Base-by-base conservation (phyloP, 164 flowering plant genomes). In the Stephania cephalantha region DNA sequence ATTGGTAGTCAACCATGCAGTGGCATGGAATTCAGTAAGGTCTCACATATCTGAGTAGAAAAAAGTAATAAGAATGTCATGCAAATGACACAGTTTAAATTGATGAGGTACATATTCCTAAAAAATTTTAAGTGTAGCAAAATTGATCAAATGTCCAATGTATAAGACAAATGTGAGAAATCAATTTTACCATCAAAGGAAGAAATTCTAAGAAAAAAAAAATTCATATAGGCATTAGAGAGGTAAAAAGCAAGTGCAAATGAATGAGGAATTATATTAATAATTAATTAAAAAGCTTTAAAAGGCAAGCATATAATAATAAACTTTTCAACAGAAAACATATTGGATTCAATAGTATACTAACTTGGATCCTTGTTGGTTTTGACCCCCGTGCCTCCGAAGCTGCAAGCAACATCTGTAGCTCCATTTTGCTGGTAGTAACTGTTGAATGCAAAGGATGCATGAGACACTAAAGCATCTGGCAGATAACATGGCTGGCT, bases 361-460 rank as follows among this genome's bases (percentile, higher is more conserved):
- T 25, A 87, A 95, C 99, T 95, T 83, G 99, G 98, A 78, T 93
- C 84, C 82, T 90, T 87, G 74, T 84, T 83, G 64, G 91, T 90
- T 81, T 79, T 87, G 46, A 91, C 79, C 9, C 95, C 98, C n/a
- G 87, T 35, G 52, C 99, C 98, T 52, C 99, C 98, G 80, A 95
- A 95, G 80, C 88, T 81, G 82, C 99, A 95, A 80, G 98, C 95
- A 72, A 88, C 75, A 72, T 88, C 94, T 31, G 87, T 78, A 61
- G 98, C 98, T 61, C 97, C 98, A 82, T 92, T 92, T 81, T 90
- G 96, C 90, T 92, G 99, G 82, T 86, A 95, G 75, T 92, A 95
- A 79, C 89, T 90, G 82, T 95, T 93, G 85, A 93, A 90, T 9
- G 93, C 97, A 82, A 50, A 95, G 5, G 99, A 95, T 55, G 99